Evolutionary conservation across 169 alveolate species (phyloP), one percentile per base, ranked within the genome.

Genomic region (Theileria parva): DNA sequence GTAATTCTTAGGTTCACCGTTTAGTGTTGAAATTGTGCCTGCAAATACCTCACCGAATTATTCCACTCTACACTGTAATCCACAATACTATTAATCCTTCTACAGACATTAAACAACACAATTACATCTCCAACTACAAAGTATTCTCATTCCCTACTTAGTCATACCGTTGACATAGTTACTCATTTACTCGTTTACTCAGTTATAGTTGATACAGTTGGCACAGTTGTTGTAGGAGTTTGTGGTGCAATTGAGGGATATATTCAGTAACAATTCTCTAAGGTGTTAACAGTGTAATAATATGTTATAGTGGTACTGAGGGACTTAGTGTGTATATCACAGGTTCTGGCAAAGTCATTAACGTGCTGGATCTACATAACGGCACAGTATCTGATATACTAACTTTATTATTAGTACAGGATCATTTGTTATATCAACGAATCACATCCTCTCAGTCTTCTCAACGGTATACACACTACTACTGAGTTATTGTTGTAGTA

Each of bases 141-240:
- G 89, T 74, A 44, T 4, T 6, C 8, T 37, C 12, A 44, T 44
- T 44, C 5, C 5, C 37, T 32, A 32, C n/a, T n/a, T n/a, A n/a
- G n/a, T n/a, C n/a, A n/a, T n/a, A n/a, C n/a, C n/a, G n/a, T n/a
- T n/a, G n/a, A n/a, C 37, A 2, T 32, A 32, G 37, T 32, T 32
- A 32, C 37, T 2, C 37, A 32, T 5, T 32, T 60, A 60, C 34
- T 1, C 39, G n/a, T n/a, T n/a, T n/a, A n/a, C n/a, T n/a, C n/a
- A n/a, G n/a, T n/a, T n/a, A n/a, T n/a, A n/a, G n/a, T n/a, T n/a
- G n/a, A n/a, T n/a, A n/a, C n/a, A n/a, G n/a, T n/a, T n/a, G n/a
- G n/a, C n/a, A n/a, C n/a, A n/a, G n/a, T n/a, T n/a, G n/a, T 27
- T 23, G 7, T 69, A 81, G 88, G 88, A 73, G 17, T 81, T 81